These are phyloP conservation scores for Saccharomyces hybrid DNA, from an alignment of 1,139 yeast genomes.

Conservation along the genomic window DNA sequence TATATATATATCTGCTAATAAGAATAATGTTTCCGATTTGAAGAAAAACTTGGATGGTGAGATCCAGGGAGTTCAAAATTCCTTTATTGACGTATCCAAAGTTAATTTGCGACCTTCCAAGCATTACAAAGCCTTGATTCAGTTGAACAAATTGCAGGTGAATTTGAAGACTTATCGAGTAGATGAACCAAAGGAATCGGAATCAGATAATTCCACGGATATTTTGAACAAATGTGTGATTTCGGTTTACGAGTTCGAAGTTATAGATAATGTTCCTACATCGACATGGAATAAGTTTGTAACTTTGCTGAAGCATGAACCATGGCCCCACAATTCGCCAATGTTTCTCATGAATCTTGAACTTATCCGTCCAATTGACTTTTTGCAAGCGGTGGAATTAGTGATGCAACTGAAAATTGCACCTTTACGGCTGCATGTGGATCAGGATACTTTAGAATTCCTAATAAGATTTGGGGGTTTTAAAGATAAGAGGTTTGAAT, in stretches of 20 bases:
- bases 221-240: slow-evolving; percentile 42
- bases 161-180: slow-evolving; percentile 41
- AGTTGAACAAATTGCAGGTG: slow-evolving; percentile 46
- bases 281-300: slow-evolving; percentile 90
- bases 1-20: slow-evolving; percentile 21
- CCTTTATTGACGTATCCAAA: slow-evolving; percentile 31
- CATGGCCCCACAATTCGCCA: slow-evolving; percentile 40
- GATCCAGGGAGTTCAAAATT: slow-evolving; percentile 20
- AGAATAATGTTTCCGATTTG: slow-evolving; percentile 13
- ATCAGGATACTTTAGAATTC: slow-evolving; percentile 89
- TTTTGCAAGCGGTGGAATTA: slow-evolving; percentile 64
- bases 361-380: slow-evolving; percentile 59
- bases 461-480: slow-evolving; percentile 73
- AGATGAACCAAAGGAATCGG: slow-evolving; percentile 38
- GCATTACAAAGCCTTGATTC: slow-evolving; percentile 53
- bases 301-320: slow-evolving; percentile 60
- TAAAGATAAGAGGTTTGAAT: slow-evolving; percentile 59
- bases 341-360: slow-evolving; percentile 52
- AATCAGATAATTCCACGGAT: slow-evolving; percentile 36
- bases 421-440: slow-evolving; percentile 79
- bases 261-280: slow-evolving; percentile 72
- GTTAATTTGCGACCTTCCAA: slow-evolving; percentile 60
- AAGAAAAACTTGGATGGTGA: slow-evolving; percentile 18
- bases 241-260: slow-evolving; percentile 46
- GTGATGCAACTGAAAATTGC: slow-evolving; percentile 48